phyloP scores from a whole-genome alignment of 1,284 basidiomycete genomes.

The Crocinoboletus sp. region DNA sequence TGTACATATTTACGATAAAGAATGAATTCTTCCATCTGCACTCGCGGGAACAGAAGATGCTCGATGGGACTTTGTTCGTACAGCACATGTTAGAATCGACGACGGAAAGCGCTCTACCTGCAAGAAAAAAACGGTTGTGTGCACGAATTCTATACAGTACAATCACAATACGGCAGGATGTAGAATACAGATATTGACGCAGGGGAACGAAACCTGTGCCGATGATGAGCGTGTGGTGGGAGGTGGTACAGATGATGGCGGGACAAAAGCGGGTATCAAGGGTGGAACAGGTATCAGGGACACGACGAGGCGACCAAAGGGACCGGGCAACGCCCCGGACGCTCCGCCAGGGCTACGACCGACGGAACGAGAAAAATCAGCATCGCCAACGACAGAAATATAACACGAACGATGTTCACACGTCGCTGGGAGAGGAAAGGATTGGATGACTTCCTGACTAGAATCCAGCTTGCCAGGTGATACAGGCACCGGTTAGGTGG shows the following conservation, averaged over 20 bases:
- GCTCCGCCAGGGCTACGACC: conserved; percentile 12
- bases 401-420: conserved; percentile 17
- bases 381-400: conserved; percentile 20
- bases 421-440: conserved; percentile 14
- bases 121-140: conserved; percentile 1
- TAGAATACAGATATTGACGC: conserved; percentile 22
- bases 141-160: conserved; percentile 20
- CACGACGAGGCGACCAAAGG: conserved; percentile 16
- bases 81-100: background rate
- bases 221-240: conserved; percentile 19
- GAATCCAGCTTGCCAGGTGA: conserved; percentile 25
- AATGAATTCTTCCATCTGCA: too few relatives aligned
- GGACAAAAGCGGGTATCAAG: conserved; percentile 27
- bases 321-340: conserved; percentile 13
- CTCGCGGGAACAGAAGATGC: too few relatives aligned
- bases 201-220: conserved; percentile 11
- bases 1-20: too few relatives aligned
- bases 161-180: conserved; percentile 2
- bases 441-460: conserved; percentile 11
- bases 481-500: conserved; percentile 2
- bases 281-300: conserved; percentile 31
- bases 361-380: conserved; percentile 24
- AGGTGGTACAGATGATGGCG: conserved; percentile 28
- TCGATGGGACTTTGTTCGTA: conserved; percentile 1
- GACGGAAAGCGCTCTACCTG: conserved; percentile 5